Evolutionary conservation across 805 yeast genomes (phyloP), one percentile per base, ranked within the genome.

Genomic region (Scheffersomyces lignosus): DNA sequence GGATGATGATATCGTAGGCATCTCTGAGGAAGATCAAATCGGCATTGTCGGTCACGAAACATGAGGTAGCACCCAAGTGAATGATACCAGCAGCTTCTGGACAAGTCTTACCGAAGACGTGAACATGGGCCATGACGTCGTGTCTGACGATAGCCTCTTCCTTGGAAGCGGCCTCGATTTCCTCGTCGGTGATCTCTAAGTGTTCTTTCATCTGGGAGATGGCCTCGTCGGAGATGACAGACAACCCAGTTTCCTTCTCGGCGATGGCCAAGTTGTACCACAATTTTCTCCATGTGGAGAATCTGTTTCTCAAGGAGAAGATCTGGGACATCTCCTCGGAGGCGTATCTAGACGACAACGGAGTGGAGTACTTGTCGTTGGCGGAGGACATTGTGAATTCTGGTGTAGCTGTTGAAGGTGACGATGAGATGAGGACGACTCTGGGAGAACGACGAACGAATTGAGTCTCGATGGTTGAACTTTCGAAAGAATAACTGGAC

Each of bases 41-140:
- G 38, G 99, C 99, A 56, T 93, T 93, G 64, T 93, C 99, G 32
- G 99, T 93, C 40, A 93, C 99, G 53, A 70, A 93, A 76, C 99
- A 93, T 3, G 97, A 89, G 16, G 99, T 93, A 31, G 99, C 99
- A 59, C 99, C 99, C 56, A 93, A 73, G 64, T 93, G 99, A 56
- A 93, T 93, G 64, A 93, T 91, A 51, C 98, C 98, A 25, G 98
- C 91, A 24, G 99, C 99, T 5, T 83, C 84, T 14, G 99, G 99
- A 54, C 95, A 87, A 12, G 87, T 80, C 53, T 82, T 75, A 49
- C 99, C 99, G 62, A 86, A 93, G 40, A 84, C 87, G 60, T 93
- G 99, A 39, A 93, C 99, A 54, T 93, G 99, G 38, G 98, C 96
- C 99, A 93, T 93, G 52, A 93, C 99, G 61, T 93, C 99, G 66